Conservation (phyloP, 1,284 basidiomycete species). For the Cutaneotrichosporon mucoides region DNA sequence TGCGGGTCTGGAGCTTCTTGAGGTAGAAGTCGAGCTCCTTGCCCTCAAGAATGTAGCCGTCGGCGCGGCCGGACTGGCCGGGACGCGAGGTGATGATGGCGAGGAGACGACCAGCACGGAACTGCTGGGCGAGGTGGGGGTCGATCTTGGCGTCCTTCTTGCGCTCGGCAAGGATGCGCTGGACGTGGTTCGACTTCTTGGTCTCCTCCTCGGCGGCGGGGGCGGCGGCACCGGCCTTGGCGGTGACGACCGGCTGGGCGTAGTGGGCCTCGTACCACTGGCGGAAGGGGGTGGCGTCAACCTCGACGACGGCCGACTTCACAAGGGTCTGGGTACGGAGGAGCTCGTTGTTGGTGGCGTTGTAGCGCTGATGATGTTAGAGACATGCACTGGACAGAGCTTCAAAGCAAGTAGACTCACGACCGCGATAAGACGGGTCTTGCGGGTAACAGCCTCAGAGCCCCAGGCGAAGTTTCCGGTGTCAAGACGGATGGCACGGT, state of each 20-base stretch:
- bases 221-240: constrained; percentile 56
- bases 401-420: constrained; percentile 57
- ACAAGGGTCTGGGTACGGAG: constrained; percentile 97
- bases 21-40: constrained; percentile 97
- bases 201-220: constrained; percentile 54
- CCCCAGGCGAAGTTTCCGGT: constrained; percentile 96
- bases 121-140: constrained; percentile 64
- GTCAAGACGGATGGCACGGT: constrained; percentile 89
- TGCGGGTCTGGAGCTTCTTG: constrained; percentile 83
- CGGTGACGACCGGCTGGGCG: constrained; percentile 76
- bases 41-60: constrained; percentile 94
- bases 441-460: constrained; percentile 83
- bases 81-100: constrained; percentile 86
- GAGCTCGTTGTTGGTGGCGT: constrained; percentile 96
- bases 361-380: constrained; percentile 68
- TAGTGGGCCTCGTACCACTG: constrained; percentile 99
- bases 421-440: constrained; percentile 90
- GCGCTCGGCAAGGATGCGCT: constrained; percentile 76
- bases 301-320: constrained; percentile 87
- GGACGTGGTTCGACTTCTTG: constrained; percentile 84
- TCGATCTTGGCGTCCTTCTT: constrained; percentile 94
- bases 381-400: background rate
- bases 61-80: constrained; percentile 87
- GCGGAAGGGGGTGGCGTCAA: constrained; percentile 94
- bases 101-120: constrained; percentile 56